Evolutionary conservation across 2,329 filamentous ascomycete genomes (phyloP), one percentile per base, ranked within the genome.

Genomic region (Curvularia verruculosa): DNA sequence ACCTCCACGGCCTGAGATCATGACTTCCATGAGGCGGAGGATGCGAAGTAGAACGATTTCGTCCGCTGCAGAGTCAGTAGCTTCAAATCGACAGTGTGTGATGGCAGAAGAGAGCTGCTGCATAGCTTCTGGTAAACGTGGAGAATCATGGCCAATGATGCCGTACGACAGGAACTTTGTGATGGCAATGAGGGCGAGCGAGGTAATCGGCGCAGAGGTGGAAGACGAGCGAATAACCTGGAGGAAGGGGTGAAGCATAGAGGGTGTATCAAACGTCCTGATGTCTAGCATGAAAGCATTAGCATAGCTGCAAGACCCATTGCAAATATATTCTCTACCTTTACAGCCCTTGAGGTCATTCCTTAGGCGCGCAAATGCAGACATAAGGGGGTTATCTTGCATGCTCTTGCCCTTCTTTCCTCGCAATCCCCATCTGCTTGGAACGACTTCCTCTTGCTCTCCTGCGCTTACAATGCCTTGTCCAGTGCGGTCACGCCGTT

Each of bases 111-210:
- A 96, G 26, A 99, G 83, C 4, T 93, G 87, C 77, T 98, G 95
- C 92, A 99, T 96, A 15, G 92, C 95, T 64, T 95, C 84, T 9
- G 91, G 85, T 59, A 98, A 90, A 52, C 93, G 86, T n/a, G 93
- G 94, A 23, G 92, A 97, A 45, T 88, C 84, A 53, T 87, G 86
- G 59, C 88, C 89, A 67, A 99, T 90, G 69, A 99, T 91, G 58
- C 94, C 92, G 76, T 99, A 99, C 5, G 93, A 89, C 60, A 99
- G 88, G 79, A 99, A 97, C 76, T 99, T 99, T 39, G 93, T 94
- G 57, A 99, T 90, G 5, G 95, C 92, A 58, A 96, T 89, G 44
- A 99, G 83, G 12, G 96, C 93, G 56, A 99, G 87, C 57, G 96
- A 96, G 23, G 96, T 99, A 64, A 99, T 97, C 0, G 94, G 90